Evolutionary conservation across 2,329 filamentous ascomycete genomes (phyloP).

Genomic region (Exserohilum turcica): DNA sequence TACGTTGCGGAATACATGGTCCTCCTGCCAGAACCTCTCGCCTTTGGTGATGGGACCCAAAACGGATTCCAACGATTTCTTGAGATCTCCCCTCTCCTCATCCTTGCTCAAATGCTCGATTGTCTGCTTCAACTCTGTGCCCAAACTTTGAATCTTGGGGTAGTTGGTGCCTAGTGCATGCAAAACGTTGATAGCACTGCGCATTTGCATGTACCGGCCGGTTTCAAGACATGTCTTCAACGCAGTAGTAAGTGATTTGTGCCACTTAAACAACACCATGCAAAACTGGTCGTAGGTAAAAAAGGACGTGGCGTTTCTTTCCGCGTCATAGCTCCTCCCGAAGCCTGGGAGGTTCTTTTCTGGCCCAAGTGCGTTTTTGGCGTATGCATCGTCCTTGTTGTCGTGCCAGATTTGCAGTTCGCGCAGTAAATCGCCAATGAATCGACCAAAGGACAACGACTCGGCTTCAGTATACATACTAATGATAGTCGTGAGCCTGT

Average conservation of each 20-base stretch:
- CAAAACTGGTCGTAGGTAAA: conserved; percentile 87
- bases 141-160: conserved; percentile 89
- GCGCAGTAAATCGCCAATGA: conserved; percentile 79
- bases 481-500: conserved; percentile 79
- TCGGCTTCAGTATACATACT: conserved; percentile 90
- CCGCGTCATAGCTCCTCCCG: conserved; percentile 71
- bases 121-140: conserved; percentile 67
- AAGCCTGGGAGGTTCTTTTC: conserved; percentile 76
- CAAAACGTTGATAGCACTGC: conserved; percentile 89
- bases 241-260: conserved; percentile 77
- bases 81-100: conserved; percentile 72
- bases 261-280: conserved; percentile 86
- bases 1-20: conserved; percentile 74
- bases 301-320: conserved; percentile 72
- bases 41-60: conserved; percentile 71
- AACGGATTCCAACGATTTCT: conserved; percentile 73
- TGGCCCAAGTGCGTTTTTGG: conserved; percentile 76
- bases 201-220: conserved; percentile 95
- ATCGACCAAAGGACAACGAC: conserved; percentile 89
- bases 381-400: conserved; percentile 70
- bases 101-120: conserved; percentile 64
- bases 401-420: conserved; percentile 86
- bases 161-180: conserved; percentile 81
- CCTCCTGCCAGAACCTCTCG: conserved; percentile 72
- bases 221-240: conserved; percentile 81